Evolutionary conservation across 2,329 filamentous ascomycete genomes (phyloP).

Genomic region (Tolypocladium inflatum): DNA sequence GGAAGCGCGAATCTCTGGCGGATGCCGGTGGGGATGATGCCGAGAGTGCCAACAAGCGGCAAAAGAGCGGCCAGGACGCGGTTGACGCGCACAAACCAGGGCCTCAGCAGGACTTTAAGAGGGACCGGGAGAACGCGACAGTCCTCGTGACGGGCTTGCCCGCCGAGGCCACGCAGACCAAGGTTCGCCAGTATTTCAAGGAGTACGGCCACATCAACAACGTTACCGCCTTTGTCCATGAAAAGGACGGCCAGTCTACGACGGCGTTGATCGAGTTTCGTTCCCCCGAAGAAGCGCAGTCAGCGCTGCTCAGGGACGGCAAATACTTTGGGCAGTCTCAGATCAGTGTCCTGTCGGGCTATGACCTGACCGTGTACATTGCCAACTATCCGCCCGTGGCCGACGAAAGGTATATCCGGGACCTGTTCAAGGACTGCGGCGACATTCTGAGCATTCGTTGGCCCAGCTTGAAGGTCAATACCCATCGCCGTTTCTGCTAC

Average conservation of each 20-base stretch:
- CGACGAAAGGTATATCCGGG: conserved; percentile 59
- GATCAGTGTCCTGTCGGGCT: conserved; percentile 65
- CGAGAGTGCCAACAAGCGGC: conserved; percentile 56
- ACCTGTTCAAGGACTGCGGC: conserved; percentile 65
- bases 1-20: conserved; percentile 59
- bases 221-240: conserved; percentile 54
- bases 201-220: conserved; percentile 80
- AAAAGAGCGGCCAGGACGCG: conserved; percentile 35
- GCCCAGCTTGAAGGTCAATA: conserved; percentile 84
- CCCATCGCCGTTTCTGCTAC: conserved; percentile 89
- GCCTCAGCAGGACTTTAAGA: conserved; percentile 40
- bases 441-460: conserved; percentile 79
- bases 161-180: conserved; percentile 55
- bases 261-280: conserved; percentile 81
- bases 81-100: conserved; percentile 10
- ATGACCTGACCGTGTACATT: conserved; percentile 75
- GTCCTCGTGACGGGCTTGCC: conserved; percentile 76
- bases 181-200: conserved; percentile 81
- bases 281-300: conserved; percentile 66
- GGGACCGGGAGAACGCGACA: conserved; percentile 85
- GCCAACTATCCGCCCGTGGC: conserved; percentile 79
- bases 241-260: conserved; percentile 49
- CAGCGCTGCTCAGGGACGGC: conserved; percentile 70
- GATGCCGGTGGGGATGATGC: conserved; percentile 26
- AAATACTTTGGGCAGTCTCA: conserved; percentile 67